phyloP scores from a whole-genome alignment of 2,329 filamentous ascomycete genomes.

The Aspergillus ustus region DNA sequence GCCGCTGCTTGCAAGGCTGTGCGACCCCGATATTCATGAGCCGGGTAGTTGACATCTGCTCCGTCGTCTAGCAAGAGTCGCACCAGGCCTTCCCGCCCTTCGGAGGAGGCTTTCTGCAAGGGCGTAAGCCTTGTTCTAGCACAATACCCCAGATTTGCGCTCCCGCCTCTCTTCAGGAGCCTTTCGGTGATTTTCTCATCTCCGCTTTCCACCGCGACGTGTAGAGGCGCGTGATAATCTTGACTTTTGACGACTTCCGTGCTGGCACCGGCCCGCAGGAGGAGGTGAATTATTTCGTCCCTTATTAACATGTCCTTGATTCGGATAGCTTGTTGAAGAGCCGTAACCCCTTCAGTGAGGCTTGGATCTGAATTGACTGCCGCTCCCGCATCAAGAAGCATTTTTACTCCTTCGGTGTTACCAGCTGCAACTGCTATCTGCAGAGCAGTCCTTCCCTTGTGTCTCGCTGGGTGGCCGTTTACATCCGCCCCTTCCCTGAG shows the following conservation, averaged over 20 bases:
- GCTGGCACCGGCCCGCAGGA: slow-evolving; percentile 13
- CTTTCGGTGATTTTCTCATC: slow-evolving; percentile 17
- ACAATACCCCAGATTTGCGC: slow-evolving; percentile 17
- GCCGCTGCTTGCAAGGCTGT: slow-evolving; percentile 42
- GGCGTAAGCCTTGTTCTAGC: not conserved
- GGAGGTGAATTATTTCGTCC: slow-evolving; percentile 19
- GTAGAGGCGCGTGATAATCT: slow-evolving; percentile 6
- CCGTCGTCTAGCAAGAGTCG: slow-evolving; percentile 21
- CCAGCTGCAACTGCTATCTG: slow-evolving; percentile 21
- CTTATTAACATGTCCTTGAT: slow-evolving; percentile 16
- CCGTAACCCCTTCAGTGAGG: slow-evolving; percentile 20
- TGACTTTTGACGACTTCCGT: slow-evolving; percentile 1
- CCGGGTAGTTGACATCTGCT: slow-evolving; percentile 13
- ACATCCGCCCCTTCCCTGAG: slow-evolving; percentile 43
- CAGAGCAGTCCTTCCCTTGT: slow-evolving; percentile 22
- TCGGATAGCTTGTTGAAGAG: slow-evolving; percentile 28
- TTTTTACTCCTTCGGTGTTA: slow-evolving; percentile 21
- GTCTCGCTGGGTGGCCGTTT: slow-evolving; percentile 27
- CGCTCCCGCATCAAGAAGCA: slow-evolving; percentile 25
- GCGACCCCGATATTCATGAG: slow-evolving; percentile 23
- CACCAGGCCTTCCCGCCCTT: slow-evolving; percentile 7
- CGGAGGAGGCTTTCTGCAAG: slow-evolving; percentile 20
- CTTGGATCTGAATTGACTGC: slow-evolving; percentile 20
- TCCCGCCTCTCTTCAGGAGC: slow-evolving; percentile 17
- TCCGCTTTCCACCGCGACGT: slow-evolving; percentile 11